phyloP scores from a whole-genome alignment of 202 grass and related monocot species.

The Schoenoplectus tabernaemontani region DNA sequence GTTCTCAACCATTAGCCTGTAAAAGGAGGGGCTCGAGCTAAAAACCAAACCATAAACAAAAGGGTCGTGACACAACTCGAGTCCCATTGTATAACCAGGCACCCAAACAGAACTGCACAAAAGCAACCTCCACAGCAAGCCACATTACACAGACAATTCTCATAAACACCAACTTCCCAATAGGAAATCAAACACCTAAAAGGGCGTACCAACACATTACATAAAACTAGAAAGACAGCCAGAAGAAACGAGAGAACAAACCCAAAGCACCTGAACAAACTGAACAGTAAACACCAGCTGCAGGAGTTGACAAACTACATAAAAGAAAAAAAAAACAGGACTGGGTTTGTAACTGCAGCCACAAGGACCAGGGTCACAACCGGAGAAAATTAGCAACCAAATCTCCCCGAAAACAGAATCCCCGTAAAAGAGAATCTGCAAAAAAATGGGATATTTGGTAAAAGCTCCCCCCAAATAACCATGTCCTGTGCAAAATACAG shows the following conservation, averaged over 20 bases:
- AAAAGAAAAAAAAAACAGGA: constrained; percentile 53
- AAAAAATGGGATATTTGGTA: constrained; percentile 52
- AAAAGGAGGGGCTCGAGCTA: constrained; percentile 53
- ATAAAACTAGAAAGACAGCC: constrained; percentile 13
- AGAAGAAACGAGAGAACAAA: constrained; percentile 38
- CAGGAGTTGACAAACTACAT: constrained; percentile 34
- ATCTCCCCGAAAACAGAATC: constrained; percentile 50
- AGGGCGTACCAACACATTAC: constrained; percentile 6
- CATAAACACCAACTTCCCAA: constrained; percentile 27
- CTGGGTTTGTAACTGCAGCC: constrained; percentile 32
- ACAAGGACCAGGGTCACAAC: constrained; percentile 40
- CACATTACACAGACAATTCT: constrained; percentile 23
- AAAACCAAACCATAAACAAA: constrained; percentile 60
- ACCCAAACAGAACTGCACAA: constrained; percentile 52
- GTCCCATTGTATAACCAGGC: constrained; percentile 43
- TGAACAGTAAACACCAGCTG: constrained; percentile 28
- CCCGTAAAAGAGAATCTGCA: constrained; percentile 32
- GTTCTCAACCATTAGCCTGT: constrained; percentile 42
- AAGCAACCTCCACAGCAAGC: constrained; percentile 39
- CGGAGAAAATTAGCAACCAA: constrained; percentile 44
- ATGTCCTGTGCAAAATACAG: constrained; percentile 30
- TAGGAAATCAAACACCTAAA: constrained; percentile 9
- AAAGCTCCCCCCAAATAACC: constrained; percentile 47
- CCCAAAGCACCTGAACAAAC: constrained; percentile 31
- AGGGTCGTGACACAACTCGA: constrained; percentile 60